Evolutionary conservation across 1,139 yeast genomes (phyloP).

Genomic region (Protomyces lactucae-debilis): DNA sequence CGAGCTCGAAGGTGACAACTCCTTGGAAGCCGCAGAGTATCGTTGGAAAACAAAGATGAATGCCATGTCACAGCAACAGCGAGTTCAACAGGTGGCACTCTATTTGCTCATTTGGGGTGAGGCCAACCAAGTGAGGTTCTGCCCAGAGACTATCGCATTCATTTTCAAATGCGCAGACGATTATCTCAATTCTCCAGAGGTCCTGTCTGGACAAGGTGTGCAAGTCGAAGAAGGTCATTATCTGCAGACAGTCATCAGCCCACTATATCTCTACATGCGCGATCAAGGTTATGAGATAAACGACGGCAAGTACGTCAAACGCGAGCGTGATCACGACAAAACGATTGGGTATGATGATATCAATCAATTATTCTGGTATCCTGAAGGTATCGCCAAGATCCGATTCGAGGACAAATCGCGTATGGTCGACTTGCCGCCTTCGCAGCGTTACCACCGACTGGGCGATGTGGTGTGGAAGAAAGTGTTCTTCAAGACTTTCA

Average conservation of each 20-base stretch:
- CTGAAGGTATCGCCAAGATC: slow-evolving; percentile 95
- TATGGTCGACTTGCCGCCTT: slow-evolving; percentile 81
- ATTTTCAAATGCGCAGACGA: slow-evolving; percentile 90
- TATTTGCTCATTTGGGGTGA: slow-evolving; percentile 96
- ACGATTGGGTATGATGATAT: slow-evolving; percentile 97
- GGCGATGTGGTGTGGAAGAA: slow-evolving; percentile 92
- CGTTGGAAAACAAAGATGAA: slow-evolving; percentile 82
- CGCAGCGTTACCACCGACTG: slow-evolving; percentile 79
- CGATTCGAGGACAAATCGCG: slow-evolving; percentile 86
- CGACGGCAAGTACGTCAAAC: slow-evolving; percentile 93
- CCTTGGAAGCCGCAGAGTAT: slow-evolving; percentile 72
- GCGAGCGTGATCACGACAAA: slow-evolving; percentile 93
- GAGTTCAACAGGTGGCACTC: slow-evolving; percentile 84
- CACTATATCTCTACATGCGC: slow-evolving; percentile 82
- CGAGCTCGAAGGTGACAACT: slow-evolving; percentile 83
- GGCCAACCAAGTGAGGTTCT: slow-evolving; percentile 93
- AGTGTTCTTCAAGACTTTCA: slow-evolving; percentile 93
- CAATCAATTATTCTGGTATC: slow-evolving; percentile 98
- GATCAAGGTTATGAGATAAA: slow-evolving; percentile 91
- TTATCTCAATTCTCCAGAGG: slow-evolving; percentile 77
- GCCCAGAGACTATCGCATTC: slow-evolving; percentile 88
- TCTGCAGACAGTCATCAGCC: slow-evolving; percentile 86
- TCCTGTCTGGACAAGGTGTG: slow-evolving; percentile 68
- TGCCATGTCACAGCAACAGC: slow-evolving; percentile 61
- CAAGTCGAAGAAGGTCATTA: slow-evolving; percentile 72